A percentile compares a stretch with the other conserved stretches of the same genome.
phyloP scores from a whole-genome alignment of 1,284 basidiomycete genomes.

The Leccinum griseonigrum region DNA sequence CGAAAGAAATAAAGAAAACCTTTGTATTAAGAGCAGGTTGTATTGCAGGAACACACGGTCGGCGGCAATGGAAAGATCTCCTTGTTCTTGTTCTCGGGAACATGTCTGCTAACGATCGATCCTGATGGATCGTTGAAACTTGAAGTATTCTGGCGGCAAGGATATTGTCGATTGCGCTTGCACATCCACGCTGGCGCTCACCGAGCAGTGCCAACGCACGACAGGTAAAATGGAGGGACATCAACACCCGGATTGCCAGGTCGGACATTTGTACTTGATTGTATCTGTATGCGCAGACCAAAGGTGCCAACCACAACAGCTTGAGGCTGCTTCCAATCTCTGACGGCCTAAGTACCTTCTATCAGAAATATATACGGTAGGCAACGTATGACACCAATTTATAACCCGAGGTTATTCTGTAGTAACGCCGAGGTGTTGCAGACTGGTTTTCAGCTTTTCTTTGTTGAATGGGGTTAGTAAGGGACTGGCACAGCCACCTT shows the following conservation, averaged over 20 bases:
- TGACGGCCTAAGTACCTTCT: not conserved
- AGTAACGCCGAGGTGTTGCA: not conserved
- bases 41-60: not conserved
- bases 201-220: not conserved
- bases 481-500: not conserved
- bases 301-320: not conserved
- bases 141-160: not conserved
- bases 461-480: not conserved
- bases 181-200: not conserved
- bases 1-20: not conserved
- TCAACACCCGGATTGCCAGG: not conserved
- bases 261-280: not conserved
- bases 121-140: not conserved
- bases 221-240: not conserved
- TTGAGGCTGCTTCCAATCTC: not conserved
- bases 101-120: not conserved
- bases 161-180: not conserved
- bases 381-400: not conserved
- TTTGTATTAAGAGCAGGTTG: not conserved
- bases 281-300: not conserved
- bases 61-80: not conserved
- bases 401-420: not conserved
- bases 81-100: not conserved
- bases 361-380: not conserved
- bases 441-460: not conserved